Base-by-base conservation (phyloP, 2,329 filamentous ascomycete genomes). In the Clonostachys sp. region DNA sequence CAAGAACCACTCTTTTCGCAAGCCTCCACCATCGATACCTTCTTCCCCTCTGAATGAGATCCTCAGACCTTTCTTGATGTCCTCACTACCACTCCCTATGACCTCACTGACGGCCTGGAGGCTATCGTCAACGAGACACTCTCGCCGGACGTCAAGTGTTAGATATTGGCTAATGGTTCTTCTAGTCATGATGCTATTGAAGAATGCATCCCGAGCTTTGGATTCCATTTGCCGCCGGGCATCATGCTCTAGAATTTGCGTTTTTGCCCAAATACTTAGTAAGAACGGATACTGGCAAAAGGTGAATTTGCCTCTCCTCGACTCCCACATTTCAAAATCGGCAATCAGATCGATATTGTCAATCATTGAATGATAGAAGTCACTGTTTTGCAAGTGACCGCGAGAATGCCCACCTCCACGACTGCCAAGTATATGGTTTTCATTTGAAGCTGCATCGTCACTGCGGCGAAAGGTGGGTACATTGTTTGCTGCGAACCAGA, bases 271-370 rank as follows among this genome's bases (percentile, higher is more conserved):
- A 53, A 96, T 91, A 51, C 90, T 95, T 39, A 96, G 74, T 55
- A 96, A 84, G 58, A 96, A 95, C 0, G 91, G 90, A 58, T 95
- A 95, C 61, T 95, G 89, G 61, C 91, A 96, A 60, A 96, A 95
- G 0, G 88, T 81, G 61, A 96, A 96, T 54, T 83, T 89, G 17
- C 78, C 77, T 45, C 78, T 77, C 53, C 80, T 85, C 5, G 81
- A 78, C 61, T 95, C 91, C 91, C 91, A 96, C 10, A 82, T 77
- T 59, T 95, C 89, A 58, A 95, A 96, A 61, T 96, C 91, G 0
- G 80, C 81, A 42, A 94, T 80, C 7, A 96, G 74, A 60, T 96
- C 89, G n/a, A 85, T 81, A 57, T 89, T 90, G 61, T 96, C 91
- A 10, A 96, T 77, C 50, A 95, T 70, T 2, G 87, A 87, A 59